Conservation (phyloP, 2,329 filamentous ascomycete species). For the Ophiostoma sp. region DNA sequence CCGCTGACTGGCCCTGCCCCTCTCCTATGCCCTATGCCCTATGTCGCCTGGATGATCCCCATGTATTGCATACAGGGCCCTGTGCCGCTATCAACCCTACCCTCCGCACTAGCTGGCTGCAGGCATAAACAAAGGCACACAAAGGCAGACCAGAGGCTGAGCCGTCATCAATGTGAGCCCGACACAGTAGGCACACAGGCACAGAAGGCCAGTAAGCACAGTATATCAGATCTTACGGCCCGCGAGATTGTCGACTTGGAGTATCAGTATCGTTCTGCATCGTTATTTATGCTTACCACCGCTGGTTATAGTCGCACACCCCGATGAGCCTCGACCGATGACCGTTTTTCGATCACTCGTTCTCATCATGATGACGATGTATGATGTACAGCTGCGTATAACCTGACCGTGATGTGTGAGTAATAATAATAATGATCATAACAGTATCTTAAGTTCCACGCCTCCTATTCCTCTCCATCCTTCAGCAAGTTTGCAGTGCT, state of each 20-base stretch:
- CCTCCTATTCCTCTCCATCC: neutral
- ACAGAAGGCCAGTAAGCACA: no score
- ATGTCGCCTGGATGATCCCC: neutral
- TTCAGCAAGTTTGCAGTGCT: neutral
- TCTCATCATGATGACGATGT: neutral
- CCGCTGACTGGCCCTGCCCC: neutral
- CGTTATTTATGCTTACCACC: no score
- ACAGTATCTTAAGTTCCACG: neutral
- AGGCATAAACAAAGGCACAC: slow-evolving; percentile 1
- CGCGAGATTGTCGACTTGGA: no score
- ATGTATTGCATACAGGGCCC: neutral
- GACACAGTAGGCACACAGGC: neutral
- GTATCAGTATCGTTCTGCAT: no score
- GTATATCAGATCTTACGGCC: no score
- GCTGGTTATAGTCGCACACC: neutral
- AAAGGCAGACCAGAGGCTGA: neutral
- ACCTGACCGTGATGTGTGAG: neutral
- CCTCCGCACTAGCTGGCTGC: neutral
- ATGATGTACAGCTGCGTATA: neutral
- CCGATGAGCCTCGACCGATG: neutral
- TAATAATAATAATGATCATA: no score
- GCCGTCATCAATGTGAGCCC: neutral
- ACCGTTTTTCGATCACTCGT: neutral
- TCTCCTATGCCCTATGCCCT: neutral
- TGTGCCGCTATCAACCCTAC: neutral